Conservation (phyloP, 176 grass and related monocot genomes). For the Carex parvula region DNA sequence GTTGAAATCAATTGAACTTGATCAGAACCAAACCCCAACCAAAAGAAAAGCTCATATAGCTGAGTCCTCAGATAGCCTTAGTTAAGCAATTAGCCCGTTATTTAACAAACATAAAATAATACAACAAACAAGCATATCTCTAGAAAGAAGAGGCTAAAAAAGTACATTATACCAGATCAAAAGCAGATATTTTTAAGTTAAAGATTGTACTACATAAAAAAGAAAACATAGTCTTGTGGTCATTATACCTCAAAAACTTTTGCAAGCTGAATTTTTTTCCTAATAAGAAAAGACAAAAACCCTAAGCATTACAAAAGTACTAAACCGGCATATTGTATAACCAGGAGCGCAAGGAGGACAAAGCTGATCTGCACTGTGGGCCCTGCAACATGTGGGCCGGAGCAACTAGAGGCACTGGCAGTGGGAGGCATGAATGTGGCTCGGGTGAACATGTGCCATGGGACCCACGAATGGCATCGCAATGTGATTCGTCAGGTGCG, state of each 20-base stretch:
- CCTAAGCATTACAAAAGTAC: not conserved
- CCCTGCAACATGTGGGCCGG: slow-evolving; percentile 56
- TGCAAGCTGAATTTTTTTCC: not conserved
- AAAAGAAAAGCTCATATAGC: no score
- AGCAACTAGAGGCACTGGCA: slow-evolving; percentile 90
- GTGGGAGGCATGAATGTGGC: slow-evolving; percentile 93
- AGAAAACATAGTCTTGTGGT: not conserved
- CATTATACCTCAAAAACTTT: not conserved
- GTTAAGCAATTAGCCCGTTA: not conserved
- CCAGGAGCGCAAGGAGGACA: slow-evolving; percentile 81
- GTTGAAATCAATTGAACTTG: not conserved
- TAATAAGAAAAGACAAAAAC: not conserved
- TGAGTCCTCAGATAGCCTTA: not conserved
- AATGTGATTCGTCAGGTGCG: slow-evolving; percentile 61
- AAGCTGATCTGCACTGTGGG: slow-evolving; percentile 97
- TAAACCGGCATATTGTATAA: not conserved
- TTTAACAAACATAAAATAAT: not conserved
- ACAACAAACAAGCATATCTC: not conserved
- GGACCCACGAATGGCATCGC: slow-evolving; percentile 72
- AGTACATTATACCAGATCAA: not conserved
- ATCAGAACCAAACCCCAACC: not conserved
- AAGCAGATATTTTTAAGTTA: not conserved
- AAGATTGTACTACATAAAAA: not conserved
- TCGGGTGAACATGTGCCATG: slow-evolving; percentile 95
- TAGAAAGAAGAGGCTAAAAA: not conserved